Base-by-base conservation (phyloP, 2,329 filamentous ascomycete genomes). In the Verticillium alfalfae region DNA sequence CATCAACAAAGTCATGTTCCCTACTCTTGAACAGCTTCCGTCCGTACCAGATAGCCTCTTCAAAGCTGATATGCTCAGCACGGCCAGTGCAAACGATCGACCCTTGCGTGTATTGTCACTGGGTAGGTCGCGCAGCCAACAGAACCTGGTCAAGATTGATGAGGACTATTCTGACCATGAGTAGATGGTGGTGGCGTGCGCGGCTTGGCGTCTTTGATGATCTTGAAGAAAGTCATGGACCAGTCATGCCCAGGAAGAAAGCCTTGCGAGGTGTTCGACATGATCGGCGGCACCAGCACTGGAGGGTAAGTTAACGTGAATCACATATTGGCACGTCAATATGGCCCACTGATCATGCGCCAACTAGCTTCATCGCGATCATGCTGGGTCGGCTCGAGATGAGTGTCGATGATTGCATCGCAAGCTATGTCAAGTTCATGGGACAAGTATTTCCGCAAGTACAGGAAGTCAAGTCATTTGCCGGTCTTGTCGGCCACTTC, bases 351-450 rank as follows among this genome's bases (percentile, higher is more conserved):
- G 26, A 31, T 5, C 26, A 31, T 31, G 26, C 26, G 26, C 26
- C 26, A 31, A 31, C 26, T 31, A 39, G 38, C 1, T 61, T 77
- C 16, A 76, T 79, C 18, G 77, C 76, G 16, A 71, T 79, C 38
- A 77, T 80, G 73, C 72, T 79, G 16, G 75, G 76, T 15, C 73
- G 74, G 10, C 55, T 61, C 2, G 54, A 31, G 10, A 57, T 61
- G 54, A 57, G 37, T 12, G 54, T 49, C 13, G 18, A 26, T 34
- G 49, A 54, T 18, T 34, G 49, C 34, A 41, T 58, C 2, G 13
- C 13, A 3, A 58, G 56, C 5, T 64, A 64, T 61, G 12, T 22
- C 12, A 37, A 62, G 2, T 64, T 39, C 38, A 39, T 39, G 38
- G 38, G 16, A 13, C 38, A 16, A 5, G 38, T 39, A 5, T 39